Evolutionary conservation across 1,139 yeast species (phyloP), one percentile per base, ranked within the genome.

Genomic region (Lodderomyces margitis): DNA sequence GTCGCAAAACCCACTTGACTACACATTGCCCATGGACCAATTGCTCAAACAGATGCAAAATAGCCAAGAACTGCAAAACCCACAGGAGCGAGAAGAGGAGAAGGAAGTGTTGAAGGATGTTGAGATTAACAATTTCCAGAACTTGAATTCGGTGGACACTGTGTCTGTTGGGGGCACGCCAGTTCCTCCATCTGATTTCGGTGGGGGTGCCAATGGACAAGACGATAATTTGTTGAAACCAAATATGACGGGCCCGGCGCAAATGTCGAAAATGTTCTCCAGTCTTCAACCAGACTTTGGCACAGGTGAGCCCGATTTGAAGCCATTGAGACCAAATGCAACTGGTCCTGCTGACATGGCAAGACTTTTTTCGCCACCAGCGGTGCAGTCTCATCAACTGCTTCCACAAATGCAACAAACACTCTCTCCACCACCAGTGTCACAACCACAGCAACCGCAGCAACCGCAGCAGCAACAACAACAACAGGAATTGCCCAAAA

Each of bases 21-120:
- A 75, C 41, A 73, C 85, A 2, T 62, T 85, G 23, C 88, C 91
- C 2, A 84, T 85, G 92, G 87, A 82, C 52, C 87, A 84, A 56
- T 59, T 84, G 32, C 54, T 85, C 38, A 67, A 68, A 41, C 68
- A 67, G 42, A 59, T 82, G 52, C 47, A 61, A 47, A 52, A 59
- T 52, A 37, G 19, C 21, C 41, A 34, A 34, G 66, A 57, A 47
- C 59, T 62, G 38, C 68, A 65, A 25, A 15, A 35, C 24, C 37
- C 19, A 24, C 30, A 35, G 23, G 30, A 34, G 14, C 36, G 21
- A 14, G 79, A 73, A 32, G 81, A 78, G 46, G 85, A 80, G 46
- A 72, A 68, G 42, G 83, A 81, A 52, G 83, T 79, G 15, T 62
- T 83, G 19, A 73, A 74, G 44, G 91, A 82, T 47, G 81, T 83